Base-by-base conservation (phyloP, 257 asterid genomes). In the Knoxia roxburghii region DNA sequence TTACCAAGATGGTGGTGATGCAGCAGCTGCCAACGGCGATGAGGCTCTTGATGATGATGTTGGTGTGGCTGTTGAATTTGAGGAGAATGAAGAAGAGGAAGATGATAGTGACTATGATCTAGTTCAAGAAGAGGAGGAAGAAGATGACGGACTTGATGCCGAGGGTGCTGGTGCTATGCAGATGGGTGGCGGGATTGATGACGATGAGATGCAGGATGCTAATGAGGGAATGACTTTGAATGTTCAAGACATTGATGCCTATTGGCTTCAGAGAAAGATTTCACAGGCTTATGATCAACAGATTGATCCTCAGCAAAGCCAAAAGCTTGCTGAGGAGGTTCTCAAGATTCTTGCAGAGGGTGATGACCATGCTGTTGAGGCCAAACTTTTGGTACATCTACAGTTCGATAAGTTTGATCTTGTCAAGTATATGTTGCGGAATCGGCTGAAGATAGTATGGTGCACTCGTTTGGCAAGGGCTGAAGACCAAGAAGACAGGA, bases 51-150 rank as follows among this genome's bases (percentile, higher is more conserved):
- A 79, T 12, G 78, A 72, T 65, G 78, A 79, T 68, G 83, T 80
- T 6, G 84, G 81, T 14, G 84, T 80, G 13, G 84, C 84, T 56
- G 84, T 80, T 67, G 84, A 80, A 73, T 80, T 80, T 64, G 84
- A 80, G 75, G 81, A 76, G 76, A 80, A 80, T 15, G 84, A 80
- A 64, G 84, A 80, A 48, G 84, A 80, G 57, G 84, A 80, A 10
- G 84, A 80, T 14, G 84, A 76, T 11, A 77, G 81, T 63, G 81
- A 80, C 61, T 79, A 73, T 56, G 84, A 80, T 76, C 53, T 76
- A 32, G 75, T 74, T 17, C 79, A 69, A 8, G 84, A 80, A 15
- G 84, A 70, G 43, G 84, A 80, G 43, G 81, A 80, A 2, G 84
- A 80, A 11, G 81, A 80, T 67, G 84, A 78, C 52, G 70, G 18